Evolutionary conservation across 2,329 filamentous ascomycete species (phyloP), one percentile per base, ranked within the genome.

Genomic region (Fusarium beomiforme): DNA sequence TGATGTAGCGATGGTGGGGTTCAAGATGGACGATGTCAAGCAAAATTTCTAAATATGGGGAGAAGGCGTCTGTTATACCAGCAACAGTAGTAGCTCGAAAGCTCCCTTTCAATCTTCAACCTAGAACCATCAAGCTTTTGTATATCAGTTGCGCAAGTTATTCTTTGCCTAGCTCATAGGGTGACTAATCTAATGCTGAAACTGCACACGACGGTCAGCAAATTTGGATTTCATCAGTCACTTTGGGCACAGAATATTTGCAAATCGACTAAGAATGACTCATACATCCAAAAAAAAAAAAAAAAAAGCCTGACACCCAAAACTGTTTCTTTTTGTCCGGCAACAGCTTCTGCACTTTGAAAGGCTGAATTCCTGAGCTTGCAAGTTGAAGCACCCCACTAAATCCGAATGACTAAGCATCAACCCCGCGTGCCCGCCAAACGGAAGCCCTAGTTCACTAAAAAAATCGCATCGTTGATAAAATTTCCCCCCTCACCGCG

Each of bases 401-500:
- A 41, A 46, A 56, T 33, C 46, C 9, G 29, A 23, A 47, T 64
- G 64, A 58, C 65, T 69, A 64, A 68, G 37, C 49, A 49, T 2
- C 31, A 31, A 66, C 64, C 62, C 64, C 64, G 63, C 63, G 59
- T 17, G 53, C 61, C 61, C 72, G 79, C 79, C 80, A 79, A 77
- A 79, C 43, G 37, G 79, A 81, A 82, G 78, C 80, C 79, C 81
- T 80, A 72, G 58, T 76, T 77, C 78, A 79, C 80, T 80, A 80
- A 76, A 72, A 69, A 70, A 64, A 65, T 65, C 44, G 60, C 51
- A 59, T 71, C 57, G 68, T 37, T 72, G 58, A 59, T 76, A 81
- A 80, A 82, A 80, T 78, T 80, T 77, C 74, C 73, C 73, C 72
- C 70, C 74, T 79, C 78, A 79, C 75, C 76, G 60, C 76, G 71